A percentile compares a stretch with the other conserved stretches of the same genome.
Conservation (phyloP, 2,329 filamentous ascomycete genomes). For the Fusarium sp. region DNA sequence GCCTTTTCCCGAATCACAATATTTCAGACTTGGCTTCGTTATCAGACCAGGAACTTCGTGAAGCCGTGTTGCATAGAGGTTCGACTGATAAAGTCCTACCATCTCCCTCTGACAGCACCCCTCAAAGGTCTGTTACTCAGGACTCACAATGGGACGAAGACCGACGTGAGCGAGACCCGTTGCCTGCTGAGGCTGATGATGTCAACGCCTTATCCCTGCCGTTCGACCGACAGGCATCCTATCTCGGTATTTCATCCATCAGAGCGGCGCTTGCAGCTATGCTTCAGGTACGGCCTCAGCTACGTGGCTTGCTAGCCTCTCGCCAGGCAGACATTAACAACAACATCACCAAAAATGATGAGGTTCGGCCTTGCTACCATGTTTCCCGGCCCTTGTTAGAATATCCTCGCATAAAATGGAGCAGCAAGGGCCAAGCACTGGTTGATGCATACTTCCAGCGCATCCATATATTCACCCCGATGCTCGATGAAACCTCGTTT, state of each 20-base stretch:
- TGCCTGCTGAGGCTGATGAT: slow-evolving; percentile 12
- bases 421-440: slow-evolving; percentile 1
- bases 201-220: slow-evolving; percentile 12
- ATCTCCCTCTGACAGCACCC: background rate
- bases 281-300: slow-evolving; percentile 3
- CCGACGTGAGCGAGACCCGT: background rate
- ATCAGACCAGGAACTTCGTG: slow-evolving; percentile 3
- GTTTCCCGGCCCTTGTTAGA: background rate
- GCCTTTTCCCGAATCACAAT: background rate
- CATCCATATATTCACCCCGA: slow-evolving; percentile 5
- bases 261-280: slow-evolving; percentile 11
- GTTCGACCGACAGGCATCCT: slow-evolving; percentile 5
- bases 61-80: background rate
- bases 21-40: background rate
- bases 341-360: background rate
- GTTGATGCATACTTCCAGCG: slow-evolving; percentile 8
- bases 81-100: background rate
- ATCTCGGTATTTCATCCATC: slow-evolving; percentile 11
- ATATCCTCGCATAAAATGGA: background rate
- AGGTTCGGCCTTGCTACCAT: background rate
- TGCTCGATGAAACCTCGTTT: slow-evolving; percentile 10
- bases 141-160: slow-evolving; percentile 6
- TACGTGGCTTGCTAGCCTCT: slow-evolving; percentile 5
- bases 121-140: background rate
- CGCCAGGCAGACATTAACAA: background rate